phyloP scores from a whole-genome alignment of 1,284 basidiomycete species.

The Irpex sp. region DNA sequence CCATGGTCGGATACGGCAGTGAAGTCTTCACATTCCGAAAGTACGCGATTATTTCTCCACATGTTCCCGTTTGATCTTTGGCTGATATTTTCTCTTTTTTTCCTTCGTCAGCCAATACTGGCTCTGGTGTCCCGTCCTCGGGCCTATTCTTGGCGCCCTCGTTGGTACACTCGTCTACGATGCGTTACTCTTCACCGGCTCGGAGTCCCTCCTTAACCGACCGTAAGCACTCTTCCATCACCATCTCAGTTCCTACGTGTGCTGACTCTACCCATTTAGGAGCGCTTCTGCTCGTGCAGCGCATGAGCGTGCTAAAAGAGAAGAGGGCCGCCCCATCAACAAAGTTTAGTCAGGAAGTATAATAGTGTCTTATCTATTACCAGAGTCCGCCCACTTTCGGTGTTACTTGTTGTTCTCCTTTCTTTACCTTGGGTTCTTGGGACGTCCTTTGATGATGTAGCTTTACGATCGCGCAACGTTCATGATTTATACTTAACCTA shows the following conservation, averaged over 20 bases:
- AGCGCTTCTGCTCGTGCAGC: neutral
- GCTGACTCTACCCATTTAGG: neutral
- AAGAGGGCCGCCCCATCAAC: neutral
- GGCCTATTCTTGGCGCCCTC: conserved; percentile 51
- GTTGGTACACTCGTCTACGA: conserved; percentile 44
- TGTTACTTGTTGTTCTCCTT: neutral
- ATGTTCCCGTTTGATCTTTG: neutral
- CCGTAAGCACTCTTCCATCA: neutral
- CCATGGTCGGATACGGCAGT: conserved; percentile 14
- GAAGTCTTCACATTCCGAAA: conserved; percentile 39
- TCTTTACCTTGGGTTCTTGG: neutral
- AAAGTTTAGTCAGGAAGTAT: neutral
- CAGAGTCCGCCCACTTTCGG: neutral
- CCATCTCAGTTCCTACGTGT: neutral
- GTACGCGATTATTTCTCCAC: conserved; percentile 9
- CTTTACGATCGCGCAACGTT: too few relatives aligned
- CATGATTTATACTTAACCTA: too few relatives aligned
- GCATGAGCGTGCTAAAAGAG: neutral
- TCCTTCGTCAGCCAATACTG: conserved; percentile 52
- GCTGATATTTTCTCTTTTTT: neutral
- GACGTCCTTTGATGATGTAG: too few relatives aligned
- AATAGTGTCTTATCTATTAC: neutral
- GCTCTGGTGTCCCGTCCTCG: conserved; percentile 69
- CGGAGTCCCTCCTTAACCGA: conserved; percentile 10
- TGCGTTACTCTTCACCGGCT: conserved; percentile 9